These are phyloP conservation scores for Calonectria pteridis DNA, from an alignment of 2,329 filamentous ascomycete species.

Conservation along the genomic window DNA sequence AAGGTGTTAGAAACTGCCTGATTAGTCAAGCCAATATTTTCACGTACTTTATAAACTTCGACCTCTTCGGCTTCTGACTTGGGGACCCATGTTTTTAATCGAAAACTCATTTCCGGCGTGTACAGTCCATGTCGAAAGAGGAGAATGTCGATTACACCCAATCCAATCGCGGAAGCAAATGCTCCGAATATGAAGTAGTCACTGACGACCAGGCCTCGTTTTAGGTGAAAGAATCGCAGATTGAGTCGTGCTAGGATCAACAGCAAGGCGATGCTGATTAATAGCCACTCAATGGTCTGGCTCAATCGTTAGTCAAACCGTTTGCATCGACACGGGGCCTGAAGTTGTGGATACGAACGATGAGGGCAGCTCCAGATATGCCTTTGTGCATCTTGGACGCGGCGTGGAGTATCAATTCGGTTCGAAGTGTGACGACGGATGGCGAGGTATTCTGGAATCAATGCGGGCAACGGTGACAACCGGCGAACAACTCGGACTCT, in stretches of 20 bases:
- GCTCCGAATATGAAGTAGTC: slow-evolving; percentile 6
- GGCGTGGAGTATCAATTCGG: too few relatives aligned
- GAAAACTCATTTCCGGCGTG: not conserved
- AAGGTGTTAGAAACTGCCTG: not conserved
- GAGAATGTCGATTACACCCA: not conserved
- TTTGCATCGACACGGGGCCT: not conserved
- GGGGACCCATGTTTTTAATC: not conserved
- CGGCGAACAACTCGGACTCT: not conserved
- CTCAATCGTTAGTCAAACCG: not conserved
- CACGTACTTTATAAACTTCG: not conserved
- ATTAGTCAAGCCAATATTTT: not conserved
- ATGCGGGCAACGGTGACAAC: not conserved
- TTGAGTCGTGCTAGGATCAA: slow-evolving; percentile 6
- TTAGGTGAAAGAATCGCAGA: not conserved
- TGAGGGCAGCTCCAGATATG: not conserved
- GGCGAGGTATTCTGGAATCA: not conserved
- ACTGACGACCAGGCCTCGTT: not conserved
- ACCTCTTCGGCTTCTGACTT: not conserved
- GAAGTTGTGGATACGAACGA: not conserved
- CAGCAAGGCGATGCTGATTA: not conserved
- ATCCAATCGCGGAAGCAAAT: not conserved
- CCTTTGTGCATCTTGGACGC: not conserved
- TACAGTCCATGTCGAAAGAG: not conserved
- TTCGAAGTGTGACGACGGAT: not conserved
- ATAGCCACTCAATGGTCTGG: not conserved